Conservation (phyloP, 495 filamentous ascomycete species). For the Pseudevernia furfuracea region DNA sequence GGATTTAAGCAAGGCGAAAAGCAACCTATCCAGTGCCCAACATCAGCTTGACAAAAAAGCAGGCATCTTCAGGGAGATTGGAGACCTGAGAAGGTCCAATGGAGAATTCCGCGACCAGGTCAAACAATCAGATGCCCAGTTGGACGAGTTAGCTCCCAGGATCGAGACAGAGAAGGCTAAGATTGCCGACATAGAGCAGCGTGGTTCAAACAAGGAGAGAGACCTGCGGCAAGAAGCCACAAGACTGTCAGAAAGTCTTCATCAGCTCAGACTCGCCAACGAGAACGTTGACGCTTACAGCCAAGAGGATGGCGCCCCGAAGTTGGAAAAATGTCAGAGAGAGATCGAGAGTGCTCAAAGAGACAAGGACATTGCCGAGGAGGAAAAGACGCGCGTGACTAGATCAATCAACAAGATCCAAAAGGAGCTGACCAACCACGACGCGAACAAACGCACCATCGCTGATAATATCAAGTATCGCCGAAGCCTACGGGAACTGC, state of each 20-base stretch:
- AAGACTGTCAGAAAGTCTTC: slow-evolving; percentile 60
- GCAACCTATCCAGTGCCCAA: slow-evolving; percentile 58
- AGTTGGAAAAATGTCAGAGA: slow-evolving; percentile 59
- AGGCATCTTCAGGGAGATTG: slow-evolving; percentile 56
- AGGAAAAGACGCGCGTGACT: slow-evolving; percentile 58
- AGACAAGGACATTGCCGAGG: slow-evolving; percentile 56
- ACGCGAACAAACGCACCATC: slow-evolving; percentile 72
- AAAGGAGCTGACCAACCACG: slow-evolving; percentile 66
- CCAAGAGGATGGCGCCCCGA: slow-evolving; percentile 61
- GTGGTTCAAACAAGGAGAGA: slow-evolving; percentile 64
- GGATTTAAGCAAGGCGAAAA: slow-evolving; percentile 58
- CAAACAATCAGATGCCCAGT: slow-evolving; percentile 56
- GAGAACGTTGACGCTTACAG: slow-evolving; percentile 75
- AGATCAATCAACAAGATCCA: slow-evolving; percentile 68
- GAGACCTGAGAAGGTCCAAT: slow-evolving; percentile 61
- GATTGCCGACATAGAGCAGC: slow-evolving; percentile 64
- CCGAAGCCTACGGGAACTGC: slow-evolving; percentile 57
- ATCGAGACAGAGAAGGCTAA: slow-evolving; percentile 64
- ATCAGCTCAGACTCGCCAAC: slow-evolving; percentile 66
- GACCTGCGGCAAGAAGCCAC: slow-evolving; percentile 64
- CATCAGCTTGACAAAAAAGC: slow-evolving; percentile 74
- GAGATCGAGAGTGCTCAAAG: slow-evolving; percentile 61
- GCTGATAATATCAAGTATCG: slow-evolving; percentile 81
- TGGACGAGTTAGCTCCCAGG: slow-evolving; percentile 62
- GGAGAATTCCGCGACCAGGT: slow-evolving; percentile 59